Base-by-base conservation (phyloP, 2,329 filamentous ascomycete genomes). In the Colletotrichum sp. region DNA sequence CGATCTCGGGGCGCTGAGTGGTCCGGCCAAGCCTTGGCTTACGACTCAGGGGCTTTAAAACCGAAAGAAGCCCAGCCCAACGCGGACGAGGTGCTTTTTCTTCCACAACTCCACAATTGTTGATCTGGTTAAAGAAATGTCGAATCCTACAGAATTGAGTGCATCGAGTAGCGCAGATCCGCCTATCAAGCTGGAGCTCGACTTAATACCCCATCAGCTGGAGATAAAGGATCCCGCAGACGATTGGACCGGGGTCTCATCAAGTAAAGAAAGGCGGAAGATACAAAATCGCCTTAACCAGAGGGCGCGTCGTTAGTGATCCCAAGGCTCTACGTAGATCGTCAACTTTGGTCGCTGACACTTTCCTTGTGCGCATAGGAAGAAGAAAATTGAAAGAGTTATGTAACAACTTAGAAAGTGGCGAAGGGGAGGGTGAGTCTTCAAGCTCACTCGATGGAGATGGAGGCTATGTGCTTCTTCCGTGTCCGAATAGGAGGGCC, bases 231-330 rank as follows among this genome's bases (percentile, higher is more conserved):
- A 67, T 15, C 26, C 38, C 10, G 30, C 24, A 28, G 73, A 75
- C 32, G 38, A 75, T 8, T 75, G 73, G 68, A 71, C 68, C 3
- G 73, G 68, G 18, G 36, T 75, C 24, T 34, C 73, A 13, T 70
- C 64, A 21, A 70, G 70, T 24, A 60, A 70, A 34, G 70, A 75
- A 36, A 48, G 73, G 26, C 65, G 73, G 16, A 71, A 48, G 28
- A 69, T 75, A 18, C 73, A 71, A 36, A 75, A 75, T 52, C 73
- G 73, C 62, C 34, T 75, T 4, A 75, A 75, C 62, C 68, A 75
- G 10, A 36, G 73, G 21, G 73, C 73, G 16, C 68, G 62, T 26
- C 72, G 72, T 75, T 18, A 66, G 72, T 74, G 3, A 28, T 6
- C 30, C 16, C 18, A 8, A 32, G 18, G 21, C 10, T 8, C 34